Base-by-base conservation (phyloP, 805 yeast genomes). In the Cephaloascus albidus region DNA sequence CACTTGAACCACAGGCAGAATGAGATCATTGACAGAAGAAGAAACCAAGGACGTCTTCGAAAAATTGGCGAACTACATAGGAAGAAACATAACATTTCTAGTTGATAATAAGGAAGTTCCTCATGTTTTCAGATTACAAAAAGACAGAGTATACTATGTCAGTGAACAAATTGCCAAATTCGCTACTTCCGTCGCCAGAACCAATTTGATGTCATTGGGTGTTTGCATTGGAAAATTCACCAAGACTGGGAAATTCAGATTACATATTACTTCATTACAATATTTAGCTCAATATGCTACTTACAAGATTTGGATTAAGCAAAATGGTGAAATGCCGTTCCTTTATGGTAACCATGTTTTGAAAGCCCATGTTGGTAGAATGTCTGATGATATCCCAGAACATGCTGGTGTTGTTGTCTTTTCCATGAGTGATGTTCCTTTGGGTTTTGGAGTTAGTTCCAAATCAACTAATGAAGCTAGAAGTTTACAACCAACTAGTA, bases 301-400 rank as follows among this genome's bases (percentile, higher is more conserved):
- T 59, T 88, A 81, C 66, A 93, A 90, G 64, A 70, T 93, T 33
- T 93, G 98, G 98, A 86, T 93, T 62, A 93, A 93, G 61, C 80
- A 78, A 38, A 93, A 93, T 56, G 98, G 98, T 52, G 98, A 93
- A 63, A 93, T 93, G 98, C 97, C 98, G 12, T 93, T 83, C 58
- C 65, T 93, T 47, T 93, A 93, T 52, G 98, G 98, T 30, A 93
- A 93, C 66, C 96, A 93, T 59, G 90, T 90, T 20, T 70, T 93
- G 50, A 93, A 93, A 58, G 98, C 98, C 3, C 98, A 93, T 57
- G 73, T 93, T 41, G 98, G 98, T 28, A 82, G 88, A 52, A 87
- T 93, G 85, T 84, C 95, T 40, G 98, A 93, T 49, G 97, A 93
- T 56, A 85, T 93, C 40, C 97, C 97, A 23, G 97, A 90, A 61